Evolutionary conservation across 2,329 filamentous ascomycete genomes (phyloP), one percentile per base, ranked within the genome.

Genomic region (Orbilia ellipsospora): DNA sequence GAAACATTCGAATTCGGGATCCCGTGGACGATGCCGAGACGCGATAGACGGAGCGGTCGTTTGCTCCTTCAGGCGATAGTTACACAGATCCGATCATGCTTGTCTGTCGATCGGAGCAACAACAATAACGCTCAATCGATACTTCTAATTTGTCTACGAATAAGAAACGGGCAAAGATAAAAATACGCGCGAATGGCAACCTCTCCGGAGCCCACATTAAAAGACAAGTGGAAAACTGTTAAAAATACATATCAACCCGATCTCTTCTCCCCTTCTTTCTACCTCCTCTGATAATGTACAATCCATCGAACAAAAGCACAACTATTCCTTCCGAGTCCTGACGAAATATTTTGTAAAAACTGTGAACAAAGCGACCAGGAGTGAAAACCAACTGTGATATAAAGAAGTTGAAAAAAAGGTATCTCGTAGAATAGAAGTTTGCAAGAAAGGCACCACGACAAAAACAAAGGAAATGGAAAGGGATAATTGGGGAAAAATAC

Each of bases 381-480:
- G 44, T 48, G 42, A 45, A 70, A 15, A 36, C 5, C 12, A 42
- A 48, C 44, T 13, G 44, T 5, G 13, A n/a, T 48, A 48, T 28
- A 16, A n/a, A 65, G 42, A 31, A 36, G 36, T 20, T 56, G 15
- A 65, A 55, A 45, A 72, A 72, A 42, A 64, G 67, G 67, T 72
- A 72, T 72, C 66, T 63, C 60, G 45, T 64, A 64, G 67, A 72
- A 72, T 57, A 13, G 67, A 72, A 68, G 42, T 57, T 48, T 40
- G 42, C 20, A 36, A 54, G 18, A 12, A 36, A 54, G 18, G n/a
- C 40, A 52, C 15, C 18, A 52, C 23, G 51, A 52, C 50, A 16
- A 44, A 16, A 56, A 62, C 64, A 60, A 64, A 75, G 54, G 62
- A 68, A 60, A 67, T 61, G 48, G 31, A 57, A 62, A 16, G 57